Evolutionary conservation across 768 basidiomycete species (phyloP), one percentile per base, ranked within the genome.

Genomic region (Vishniacozyma victoriae): DNA sequence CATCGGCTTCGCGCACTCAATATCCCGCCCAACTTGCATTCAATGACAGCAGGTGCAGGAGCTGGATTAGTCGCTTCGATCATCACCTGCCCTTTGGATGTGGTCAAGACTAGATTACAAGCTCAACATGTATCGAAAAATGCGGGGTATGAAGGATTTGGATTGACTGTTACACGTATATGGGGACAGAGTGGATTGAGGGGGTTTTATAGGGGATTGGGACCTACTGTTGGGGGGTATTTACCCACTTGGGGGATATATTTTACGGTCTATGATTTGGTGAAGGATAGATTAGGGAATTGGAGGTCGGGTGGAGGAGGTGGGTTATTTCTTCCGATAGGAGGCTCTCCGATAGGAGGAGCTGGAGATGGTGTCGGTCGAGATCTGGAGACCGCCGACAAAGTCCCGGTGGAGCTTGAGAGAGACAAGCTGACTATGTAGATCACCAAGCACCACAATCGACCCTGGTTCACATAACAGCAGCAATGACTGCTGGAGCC

Each of bases 211-310:
- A 82, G 95, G 35, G 95, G 95, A n/a, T 79, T 99, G 16, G 92
- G 93, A 16, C 95, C 95, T 13, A 99, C 95, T 16, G 80, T 99
- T 47, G 78, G 92, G 6, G 95, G 95, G 13, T 97, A 99, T 74
- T 80, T 97, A 33, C 95, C 95, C 18, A 97, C 93, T 2, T 97
- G 92, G 95, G 95, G 91, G 20, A 97, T 97, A 60, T 97, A 96
- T 72, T 97, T 97, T 72, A 83, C 90, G 18, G 89, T 97, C 20
- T 97, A 97, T 74, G 95, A 99, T 74, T 82, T 86, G 50, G 86
- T 96, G 74, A 97, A 97, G 77, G 79, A 79, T 13, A 74, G 77
- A 40, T 86, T 89, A 67, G 87, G 88, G 18, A 82, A 82, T 58
- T 75, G 77, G 26, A 80, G 83, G 4, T 73, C 79, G 16, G 75